These are phyloP conservation scores for Arachis monticola DNA, from an alignment of 331 rosid genomes.

Conservation along the genomic window DNA sequence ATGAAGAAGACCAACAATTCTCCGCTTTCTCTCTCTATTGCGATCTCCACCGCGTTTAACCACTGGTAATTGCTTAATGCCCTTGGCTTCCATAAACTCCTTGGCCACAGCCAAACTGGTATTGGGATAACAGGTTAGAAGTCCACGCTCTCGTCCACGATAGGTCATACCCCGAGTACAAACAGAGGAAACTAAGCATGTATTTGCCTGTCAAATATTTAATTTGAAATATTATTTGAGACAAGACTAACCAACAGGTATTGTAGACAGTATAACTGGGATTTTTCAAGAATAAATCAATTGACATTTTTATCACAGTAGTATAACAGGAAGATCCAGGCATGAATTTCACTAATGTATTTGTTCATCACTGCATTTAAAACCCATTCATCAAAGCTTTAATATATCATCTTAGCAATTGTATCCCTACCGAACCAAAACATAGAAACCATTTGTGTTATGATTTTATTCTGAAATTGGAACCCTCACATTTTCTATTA, in stretches of 20 bases:
- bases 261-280: neutral
- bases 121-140: constrained; percentile 85
- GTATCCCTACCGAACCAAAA: neutral
- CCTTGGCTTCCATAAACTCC: constrained; percentile 98
- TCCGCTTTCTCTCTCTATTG: constrained; percentile 62
- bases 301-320: constrained; percentile 16
- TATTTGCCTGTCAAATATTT: constrained; percentile 57
- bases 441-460: constrained; percentile 5
- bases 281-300: constrained; percentile 28
- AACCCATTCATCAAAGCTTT: constrained; percentile 27
- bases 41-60: constrained; percentile 65
- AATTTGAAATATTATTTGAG: constrained; percentile 15
- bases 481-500: constrained; percentile 3
- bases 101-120: constrained; percentile 79
- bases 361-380: constrained; percentile 9
- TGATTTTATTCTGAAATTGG: constrained; percentile 24
- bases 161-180: constrained; percentile 87
- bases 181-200: constrained; percentile 74
- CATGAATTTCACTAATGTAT: constrained; percentile 22
- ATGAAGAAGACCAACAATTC: constrained; percentile 80
- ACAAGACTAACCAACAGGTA: constrained; percentile 20
- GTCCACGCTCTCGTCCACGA: constrained; percentile 80
- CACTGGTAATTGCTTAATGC: constrained; percentile 88
- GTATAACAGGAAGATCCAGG: constrained; percentile 10
- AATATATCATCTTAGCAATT: neutral